Percentiles rank a stretch among this genome's conserved stretches.
Conservation (phyloP, 345 rosid species). For the Acer yangbiense region DNA sequence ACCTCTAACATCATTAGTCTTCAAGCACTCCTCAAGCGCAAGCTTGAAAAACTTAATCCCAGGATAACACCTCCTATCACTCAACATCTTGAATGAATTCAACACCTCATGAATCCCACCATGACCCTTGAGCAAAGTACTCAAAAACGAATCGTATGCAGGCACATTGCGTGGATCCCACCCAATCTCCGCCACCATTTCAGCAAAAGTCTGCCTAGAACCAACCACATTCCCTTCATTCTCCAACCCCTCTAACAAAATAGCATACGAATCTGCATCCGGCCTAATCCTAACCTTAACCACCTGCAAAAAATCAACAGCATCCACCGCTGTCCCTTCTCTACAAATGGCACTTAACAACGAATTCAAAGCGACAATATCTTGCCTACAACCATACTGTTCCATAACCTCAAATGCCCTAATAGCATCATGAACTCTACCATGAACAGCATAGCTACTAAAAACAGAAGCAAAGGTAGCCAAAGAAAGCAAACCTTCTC, state of each 20-base stretch:
- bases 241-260: slow-evolving; percentile 68
- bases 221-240: slow-evolving; percentile 43
- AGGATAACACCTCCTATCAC: slow-evolving; percentile 43
- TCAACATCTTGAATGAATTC: slow-evolving; percentile 34
- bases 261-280: slow-evolving; percentile 53
- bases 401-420: slow-evolving; percentile 58
- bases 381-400: slow-evolving; percentile 43
- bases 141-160: slow-evolving; percentile 51
- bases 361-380: slow-evolving; percentile 56
- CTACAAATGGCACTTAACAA: slow-evolving; percentile 66
- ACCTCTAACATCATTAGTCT: slow-evolving; percentile 31
- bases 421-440: slow-evolving; percentile 43
- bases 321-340: slow-evolving; percentile 47
- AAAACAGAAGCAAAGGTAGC: slow-evolving; percentile 71
- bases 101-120: slow-evolving; percentile 45
- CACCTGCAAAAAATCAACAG: slow-evolving; percentile 38
- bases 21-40: slow-evolving; percentile 38
- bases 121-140: slow-evolving; percentile 45
- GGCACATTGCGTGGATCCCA: slow-evolving; percentile 58
- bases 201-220: slow-evolving; percentile 37
- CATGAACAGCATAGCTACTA: slow-evolving; percentile 50
- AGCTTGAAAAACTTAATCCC: slow-evolving; percentile 45
- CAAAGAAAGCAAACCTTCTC: slow-evolving; percentile 45
- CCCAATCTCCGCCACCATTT: slow-evolving; percentile 54
- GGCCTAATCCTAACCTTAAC: slow-evolving; percentile 44